These are phyloP conservation scores for Xylaria scruposa DNA, from an alignment of 495 filamentous ascomycete genomes.

Conservation along the genomic window DNA sequence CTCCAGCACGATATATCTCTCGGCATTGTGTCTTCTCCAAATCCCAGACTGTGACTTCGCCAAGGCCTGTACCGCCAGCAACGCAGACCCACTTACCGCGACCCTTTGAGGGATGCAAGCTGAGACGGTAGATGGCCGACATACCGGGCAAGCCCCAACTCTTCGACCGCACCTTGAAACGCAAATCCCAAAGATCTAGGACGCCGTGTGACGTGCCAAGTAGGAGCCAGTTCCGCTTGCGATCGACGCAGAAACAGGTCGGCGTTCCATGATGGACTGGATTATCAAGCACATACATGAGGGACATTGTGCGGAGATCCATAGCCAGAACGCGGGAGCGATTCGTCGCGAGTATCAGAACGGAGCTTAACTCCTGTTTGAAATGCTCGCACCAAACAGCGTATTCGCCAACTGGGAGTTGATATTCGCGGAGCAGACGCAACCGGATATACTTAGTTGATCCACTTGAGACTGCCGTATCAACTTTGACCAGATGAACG, in stretches of 20 bases:
- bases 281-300: constrained; percentile 82
- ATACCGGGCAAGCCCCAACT: constrained; percentile 88
- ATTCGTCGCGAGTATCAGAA: constrained; percentile 86
- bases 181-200: constrained; percentile 93
- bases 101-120: constrained; percentile 77
- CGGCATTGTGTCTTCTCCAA: constrained; percentile 87
- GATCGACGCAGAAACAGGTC: constrained; percentile 89
- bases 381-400: constrained; percentile 94
- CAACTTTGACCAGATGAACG: constrained; percentile 86
- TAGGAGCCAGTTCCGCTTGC: constrained; percentile 85
- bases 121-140: constrained; percentile 79
- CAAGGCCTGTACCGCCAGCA: constrained; percentile 83
- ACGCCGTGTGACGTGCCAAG: constrained; percentile 93
- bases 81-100: constrained; percentile 83
- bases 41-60: constrained; percentile 97
- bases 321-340: constrained; percentile 80
- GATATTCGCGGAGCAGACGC: constrained; percentile 77
- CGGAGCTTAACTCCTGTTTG: constrained; percentile 78
- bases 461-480: constrained; percentile 66
- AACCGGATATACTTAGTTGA: constrained; percentile 79
- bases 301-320: constrained; percentile 85
- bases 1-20: constrained; percentile 80
- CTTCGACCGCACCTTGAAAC: constrained; percentile 85
- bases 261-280: constrained; percentile 93
- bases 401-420: constrained; percentile 74